Conservation (phyloP, 768 basidiomycete species). For the Suillus occidentalis region DNA sequence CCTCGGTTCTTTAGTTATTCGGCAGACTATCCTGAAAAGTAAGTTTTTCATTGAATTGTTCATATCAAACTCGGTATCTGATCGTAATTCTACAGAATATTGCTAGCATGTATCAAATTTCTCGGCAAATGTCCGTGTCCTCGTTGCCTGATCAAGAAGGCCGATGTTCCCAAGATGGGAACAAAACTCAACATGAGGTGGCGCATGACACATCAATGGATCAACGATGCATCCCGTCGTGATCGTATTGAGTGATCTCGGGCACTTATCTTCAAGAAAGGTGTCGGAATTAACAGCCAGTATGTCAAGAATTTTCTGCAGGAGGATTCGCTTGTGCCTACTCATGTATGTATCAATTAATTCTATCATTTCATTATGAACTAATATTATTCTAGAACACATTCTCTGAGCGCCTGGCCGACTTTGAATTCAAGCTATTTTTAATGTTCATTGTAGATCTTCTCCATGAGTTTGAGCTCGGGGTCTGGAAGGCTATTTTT, state of each 20-base stretch:
- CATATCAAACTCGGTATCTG: too few relatives aligned
- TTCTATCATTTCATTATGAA: not conserved
- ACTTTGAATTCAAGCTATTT: constrained; percentile 18
- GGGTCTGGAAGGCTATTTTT: too few relatives aligned
- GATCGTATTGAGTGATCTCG: constrained; percentile 7
- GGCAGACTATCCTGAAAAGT: not conserved
- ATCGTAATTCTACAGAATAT: too few relatives aligned
- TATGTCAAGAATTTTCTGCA: not conserved
- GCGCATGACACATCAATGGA: not conserved
- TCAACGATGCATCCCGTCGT: not conserved
- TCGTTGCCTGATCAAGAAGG: too few relatives aligned
- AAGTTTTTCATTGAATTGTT: not conserved
- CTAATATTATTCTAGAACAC: constrained; percentile 2
- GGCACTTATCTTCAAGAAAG: not conserved
- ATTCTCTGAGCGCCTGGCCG: constrained; percentile 7
- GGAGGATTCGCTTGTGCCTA: not conserved
- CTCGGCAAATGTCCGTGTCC: too few relatives aligned
- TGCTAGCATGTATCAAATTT: too few relatives aligned
- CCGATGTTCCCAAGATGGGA: too few relatives aligned
- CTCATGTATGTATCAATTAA: not conserved
- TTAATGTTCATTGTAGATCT: too few relatives aligned
- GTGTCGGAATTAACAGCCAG: not conserved
- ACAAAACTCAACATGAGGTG: too few relatives aligned
- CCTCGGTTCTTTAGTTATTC: not conserved
- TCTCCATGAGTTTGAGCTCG: too few relatives aligned